Conservation (phyloP, 164 flowering plant species). For the Brasenia schreberi region DNA sequence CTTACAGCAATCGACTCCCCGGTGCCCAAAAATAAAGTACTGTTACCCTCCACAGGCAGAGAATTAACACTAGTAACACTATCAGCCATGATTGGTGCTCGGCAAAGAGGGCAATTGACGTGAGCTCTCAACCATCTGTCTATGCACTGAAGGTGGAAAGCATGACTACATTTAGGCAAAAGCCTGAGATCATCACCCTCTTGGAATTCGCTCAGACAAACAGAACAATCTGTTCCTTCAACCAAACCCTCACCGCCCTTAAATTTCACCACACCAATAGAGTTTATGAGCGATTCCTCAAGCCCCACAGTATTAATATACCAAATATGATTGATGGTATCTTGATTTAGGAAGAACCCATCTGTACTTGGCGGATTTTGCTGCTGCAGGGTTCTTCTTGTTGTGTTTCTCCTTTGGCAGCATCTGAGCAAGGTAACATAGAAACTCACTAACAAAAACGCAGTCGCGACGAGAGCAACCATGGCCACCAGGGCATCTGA, state of each 20-base stretch:
- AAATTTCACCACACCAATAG: constrained; percentile 56
- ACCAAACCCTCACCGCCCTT: constrained; percentile 49
- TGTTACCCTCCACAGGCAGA: background rate
- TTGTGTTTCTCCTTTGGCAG: background rate
- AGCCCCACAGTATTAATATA: constrained; percentile 32
- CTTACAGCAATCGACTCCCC: background rate
- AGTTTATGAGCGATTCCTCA: constrained; percentile 56
- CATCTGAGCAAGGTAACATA: background rate
- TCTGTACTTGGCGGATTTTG: constrained; percentile 3
- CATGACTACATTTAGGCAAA: constrained; percentile 81
- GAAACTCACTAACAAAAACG: background rate
- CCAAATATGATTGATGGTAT: constrained; percentile 28
- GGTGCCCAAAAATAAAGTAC: background rate
- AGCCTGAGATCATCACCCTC: constrained; percentile 62
- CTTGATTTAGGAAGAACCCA: constrained; percentile 19
- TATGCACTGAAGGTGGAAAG: constrained; percentile 71
- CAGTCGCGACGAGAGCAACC: background rate
- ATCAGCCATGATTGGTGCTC: constrained; percentile 30
- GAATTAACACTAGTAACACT: background rate
- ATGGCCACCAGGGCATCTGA: background rate
- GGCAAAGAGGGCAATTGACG: constrained; percentile 74
- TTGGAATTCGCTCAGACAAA: constrained; percentile 63
- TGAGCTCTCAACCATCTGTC: constrained; percentile 82
- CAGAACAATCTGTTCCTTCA: constrained; percentile 73
- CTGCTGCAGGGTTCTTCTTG: background rate